Conservation (phyloP, 2,329 filamentous ascomycete genomes). For the Penicillium crustosum region DNA sequence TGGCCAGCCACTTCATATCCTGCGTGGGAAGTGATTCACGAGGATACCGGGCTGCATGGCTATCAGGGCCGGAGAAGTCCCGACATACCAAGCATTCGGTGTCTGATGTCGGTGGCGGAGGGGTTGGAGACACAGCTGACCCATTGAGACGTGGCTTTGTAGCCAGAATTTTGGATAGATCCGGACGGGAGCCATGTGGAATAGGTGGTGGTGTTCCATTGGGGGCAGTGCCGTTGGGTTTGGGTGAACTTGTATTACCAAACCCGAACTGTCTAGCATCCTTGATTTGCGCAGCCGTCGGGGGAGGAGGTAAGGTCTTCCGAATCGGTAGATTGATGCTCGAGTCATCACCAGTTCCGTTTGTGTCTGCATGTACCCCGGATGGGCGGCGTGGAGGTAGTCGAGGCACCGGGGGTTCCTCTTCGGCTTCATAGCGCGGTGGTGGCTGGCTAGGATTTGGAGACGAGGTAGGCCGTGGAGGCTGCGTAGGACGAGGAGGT, state of each 20-base stretch:
- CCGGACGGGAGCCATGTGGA: slow-evolving; percentile 56
- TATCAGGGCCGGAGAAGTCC: slow-evolving; percentile 81
- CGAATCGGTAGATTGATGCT: slow-evolving; percentile 25
- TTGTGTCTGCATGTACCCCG: slow-evolving; percentile 16
- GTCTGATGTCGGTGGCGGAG: slow-evolving; percentile 18
- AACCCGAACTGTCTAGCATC: slow-evolving; percentile 49
- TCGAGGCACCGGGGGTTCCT: slow-evolving; percentile 20
- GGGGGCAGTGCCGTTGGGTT: slow-evolving; percentile 18
- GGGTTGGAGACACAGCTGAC: slow-evolving; percentile 19
- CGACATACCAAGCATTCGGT: slow-evolving; percentile 73
- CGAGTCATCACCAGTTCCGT: slow-evolving; percentile 15
- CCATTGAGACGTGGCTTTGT: slow-evolving; percentile 48
- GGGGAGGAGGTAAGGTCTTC: slow-evolving; percentile 34
- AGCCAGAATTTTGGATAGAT: slow-evolving; percentile 57
- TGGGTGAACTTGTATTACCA: slow-evolving; percentile 39
- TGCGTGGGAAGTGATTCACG: slow-evolving; percentile 67
- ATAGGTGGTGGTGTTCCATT: slow-evolving; percentile 49
- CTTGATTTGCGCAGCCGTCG: slow-evolving; percentile 34
- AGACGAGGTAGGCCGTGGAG: slow-evolving; percentile 14
- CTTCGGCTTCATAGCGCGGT: slow-evolving; percentile 6
- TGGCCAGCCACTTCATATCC: slow-evolving; percentile 71
- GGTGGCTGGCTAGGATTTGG: slow-evolving; percentile 11
- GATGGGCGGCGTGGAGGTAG: slow-evolving; percentile 30
- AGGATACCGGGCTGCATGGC: slow-evolving; percentile 74
- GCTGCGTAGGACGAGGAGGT: slow-evolving; percentile 9